These are phyloP conservation scores for Acrocalymma vagum DNA, from an alignment of 2,329 filamentous ascomycete genomes.

Conservation along the genomic window DNA sequence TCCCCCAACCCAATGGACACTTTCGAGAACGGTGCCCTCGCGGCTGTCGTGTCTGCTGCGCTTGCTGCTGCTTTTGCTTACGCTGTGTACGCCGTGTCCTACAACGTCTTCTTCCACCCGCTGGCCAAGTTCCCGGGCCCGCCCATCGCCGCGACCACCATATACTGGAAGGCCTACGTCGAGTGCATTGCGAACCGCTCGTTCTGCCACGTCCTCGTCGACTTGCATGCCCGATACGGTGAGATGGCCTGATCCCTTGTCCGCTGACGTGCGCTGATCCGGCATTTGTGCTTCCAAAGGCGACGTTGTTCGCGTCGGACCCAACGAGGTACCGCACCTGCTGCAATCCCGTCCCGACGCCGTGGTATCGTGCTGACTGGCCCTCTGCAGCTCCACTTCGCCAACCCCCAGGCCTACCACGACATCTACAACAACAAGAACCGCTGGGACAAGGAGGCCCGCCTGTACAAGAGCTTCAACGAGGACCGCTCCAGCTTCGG, in stretches of 20 bases:
- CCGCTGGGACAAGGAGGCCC: conserved; percentile 53
- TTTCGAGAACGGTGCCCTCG: conserved; percentile 6
- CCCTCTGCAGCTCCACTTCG: conserved; percentile 52
- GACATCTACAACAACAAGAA: conserved; percentile 54
- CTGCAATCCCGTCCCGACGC: not conserved
- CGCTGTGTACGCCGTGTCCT: conserved; percentile 24
- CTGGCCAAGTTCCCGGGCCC: conserved; percentile 54
- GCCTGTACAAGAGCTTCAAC: conserved; percentile 51
- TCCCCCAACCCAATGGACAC: conserved; percentile 1
- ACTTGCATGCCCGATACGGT: conserved; percentile 38
- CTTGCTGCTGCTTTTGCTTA: conserved; percentile 22
- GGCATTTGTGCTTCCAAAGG: conserved; percentile 17
- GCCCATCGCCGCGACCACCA: conserved; percentile 25
- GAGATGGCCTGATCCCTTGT: conserved; percentile 6
- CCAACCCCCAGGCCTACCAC: conserved; percentile 51
- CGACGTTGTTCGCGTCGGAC: conserved; percentile 35
- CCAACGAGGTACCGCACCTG: conserved; percentile 31
- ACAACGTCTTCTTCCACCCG: conserved; percentile 54
- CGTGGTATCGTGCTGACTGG: conserved; percentile 7
- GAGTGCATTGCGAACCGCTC: conserved; percentile 36
- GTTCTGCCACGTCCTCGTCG: conserved; percentile 34
- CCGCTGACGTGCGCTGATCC: conserved; percentile 13
- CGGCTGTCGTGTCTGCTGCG: conserved; percentile 19
- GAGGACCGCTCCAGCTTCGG: conserved; percentile 55
- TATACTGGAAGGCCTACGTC: conserved; percentile 39